Conservation (phyloP, 352 stramenopile species). For the Phytopythium sindhum region DNA sequence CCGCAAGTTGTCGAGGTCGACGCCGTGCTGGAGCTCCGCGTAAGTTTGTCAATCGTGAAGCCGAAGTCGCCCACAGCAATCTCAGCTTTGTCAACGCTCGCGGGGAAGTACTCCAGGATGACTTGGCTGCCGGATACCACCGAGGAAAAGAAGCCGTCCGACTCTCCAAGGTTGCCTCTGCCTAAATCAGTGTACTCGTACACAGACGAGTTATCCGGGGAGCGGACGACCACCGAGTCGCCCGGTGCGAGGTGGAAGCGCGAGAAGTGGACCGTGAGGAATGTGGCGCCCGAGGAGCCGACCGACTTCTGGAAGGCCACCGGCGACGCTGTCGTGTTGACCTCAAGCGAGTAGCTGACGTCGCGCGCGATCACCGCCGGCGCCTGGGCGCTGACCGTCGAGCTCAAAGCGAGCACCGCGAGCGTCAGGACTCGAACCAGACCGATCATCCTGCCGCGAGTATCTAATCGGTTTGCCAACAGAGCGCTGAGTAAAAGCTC, state of each 20-base stretch:
- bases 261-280: conserved; percentile 41
- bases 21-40: conserved; percentile 18
- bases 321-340: conserved; percentile 21
- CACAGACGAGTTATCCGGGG: conserved; percentile 12
- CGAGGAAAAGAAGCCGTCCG: conserved; percentile 34
- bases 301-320: conserved; percentile 16
- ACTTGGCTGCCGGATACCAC: conserved; percentile 21
- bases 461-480: background rate
- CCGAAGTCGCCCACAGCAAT: conserved; percentile 10
- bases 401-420: background rate
- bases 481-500: background rate
- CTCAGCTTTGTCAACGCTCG: conserved; percentile 1
- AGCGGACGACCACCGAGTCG: conserved; percentile 23
- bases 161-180: conserved; percentile 19
- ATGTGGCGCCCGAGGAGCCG: conserved; percentile 19
- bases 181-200: conserved; percentile 28
- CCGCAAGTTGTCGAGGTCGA: conserved; percentile 24
- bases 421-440: conserved; percentile 2
- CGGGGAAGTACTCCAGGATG: conserved; percentile 26
- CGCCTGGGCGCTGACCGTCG: conserved; percentile 1
- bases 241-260: conserved; percentile 28
- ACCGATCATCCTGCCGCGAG: background rate
- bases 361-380: conserved; percentile 23
- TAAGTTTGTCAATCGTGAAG: conserved; percentile 31
- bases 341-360: conserved; percentile 12